Conservation (phyloP, 2,329 filamentous ascomycete species). For the Pseudogymnoascus sp. region DNA sequence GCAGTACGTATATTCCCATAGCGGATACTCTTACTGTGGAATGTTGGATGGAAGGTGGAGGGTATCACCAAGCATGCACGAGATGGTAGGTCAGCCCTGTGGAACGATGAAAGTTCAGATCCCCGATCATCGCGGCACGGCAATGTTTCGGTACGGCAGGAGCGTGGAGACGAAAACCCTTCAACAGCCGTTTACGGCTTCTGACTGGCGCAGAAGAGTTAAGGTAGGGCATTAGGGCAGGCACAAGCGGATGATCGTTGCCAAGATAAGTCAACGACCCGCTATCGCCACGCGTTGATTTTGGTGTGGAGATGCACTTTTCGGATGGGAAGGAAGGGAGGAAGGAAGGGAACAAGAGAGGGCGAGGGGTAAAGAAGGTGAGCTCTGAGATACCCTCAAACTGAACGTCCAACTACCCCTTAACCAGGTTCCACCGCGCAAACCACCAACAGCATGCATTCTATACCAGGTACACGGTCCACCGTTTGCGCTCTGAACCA, state of each 20-base stretch:
- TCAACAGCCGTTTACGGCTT: neutral
- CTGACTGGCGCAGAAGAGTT: neutral
- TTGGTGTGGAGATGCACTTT: neutral
- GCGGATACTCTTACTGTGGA: neutral
- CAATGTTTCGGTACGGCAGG: slow-evolving; percentile 3
- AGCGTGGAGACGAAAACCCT: neutral
- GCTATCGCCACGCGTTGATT: slow-evolving; percentile 3
- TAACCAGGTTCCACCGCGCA: neutral
- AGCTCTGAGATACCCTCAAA: neutral
- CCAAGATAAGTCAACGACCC: neutral
- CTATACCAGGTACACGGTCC: neutral
- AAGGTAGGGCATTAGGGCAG: slow-evolving; percentile 7
- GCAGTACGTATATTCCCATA: neutral
- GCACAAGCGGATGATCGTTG: neutral
- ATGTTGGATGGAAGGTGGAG: neutral
- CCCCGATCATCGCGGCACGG: neutral
- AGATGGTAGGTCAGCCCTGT: neutral
- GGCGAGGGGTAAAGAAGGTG: neutral
- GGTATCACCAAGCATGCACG: neutral
- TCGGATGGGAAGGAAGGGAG: neutral
- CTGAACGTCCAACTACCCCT: neutral
- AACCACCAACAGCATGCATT: neutral
- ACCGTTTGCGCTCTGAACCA: neutral
- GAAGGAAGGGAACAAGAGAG: neutral
- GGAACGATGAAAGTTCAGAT: neutral